Base-by-base conservation (phyloP, 2,329 filamentous ascomycete genomes). In the Fusarium sp. region DNA sequence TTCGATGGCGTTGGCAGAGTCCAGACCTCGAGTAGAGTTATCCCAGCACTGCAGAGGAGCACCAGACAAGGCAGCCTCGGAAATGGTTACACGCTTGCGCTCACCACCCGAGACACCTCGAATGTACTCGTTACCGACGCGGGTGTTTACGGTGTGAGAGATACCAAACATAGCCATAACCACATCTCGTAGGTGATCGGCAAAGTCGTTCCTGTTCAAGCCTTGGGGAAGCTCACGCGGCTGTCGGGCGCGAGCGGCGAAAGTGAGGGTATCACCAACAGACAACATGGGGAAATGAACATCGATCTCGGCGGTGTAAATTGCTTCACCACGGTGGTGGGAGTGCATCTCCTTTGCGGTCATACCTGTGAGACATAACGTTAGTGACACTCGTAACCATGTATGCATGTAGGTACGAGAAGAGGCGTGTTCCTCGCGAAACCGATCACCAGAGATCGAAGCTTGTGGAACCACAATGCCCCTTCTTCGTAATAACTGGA, bases 291-390 rank as follows among this genome's bases (percentile, higher is more conserved):
- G 91, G 74, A 94, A 94, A 78, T 94, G 92, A 6, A 92, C 90
- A 75, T 96, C 93, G 35, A 92, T 90, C 77, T 96, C 92, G 61
- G 92, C 92, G 0, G 92, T 94, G 80, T 96, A 96, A 76, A 96
- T 94, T 65, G 92, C 92, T 79, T 96, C 93, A 68, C 93, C 93
- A 27, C 92, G 89, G 80, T 95, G 94, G 65, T 87, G 83, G 13
- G 87, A 87, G 79, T 92, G 88, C 91, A 96, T 95, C 75, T 93
- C 87, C 74, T 92, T 80, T 56, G 92, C 85, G 4, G 87, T 82
- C 73, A 93, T 84, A 70, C 90, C 87, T 84, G 62, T 59, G 37
- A 25, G 22, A 25, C 41, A 15, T 22, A 25, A 37, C 70, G 56
- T 77, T 59, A 63, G 52, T 35, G 55, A 67, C 25, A 43, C 40